A percentile compares a stretch with the other conserved stretches of the same genome.
These are phyloP conservation scores for Aethionema arabicum DNA, from an alignment of 345 rosid genomes.

Conservation along the genomic window DNA sequence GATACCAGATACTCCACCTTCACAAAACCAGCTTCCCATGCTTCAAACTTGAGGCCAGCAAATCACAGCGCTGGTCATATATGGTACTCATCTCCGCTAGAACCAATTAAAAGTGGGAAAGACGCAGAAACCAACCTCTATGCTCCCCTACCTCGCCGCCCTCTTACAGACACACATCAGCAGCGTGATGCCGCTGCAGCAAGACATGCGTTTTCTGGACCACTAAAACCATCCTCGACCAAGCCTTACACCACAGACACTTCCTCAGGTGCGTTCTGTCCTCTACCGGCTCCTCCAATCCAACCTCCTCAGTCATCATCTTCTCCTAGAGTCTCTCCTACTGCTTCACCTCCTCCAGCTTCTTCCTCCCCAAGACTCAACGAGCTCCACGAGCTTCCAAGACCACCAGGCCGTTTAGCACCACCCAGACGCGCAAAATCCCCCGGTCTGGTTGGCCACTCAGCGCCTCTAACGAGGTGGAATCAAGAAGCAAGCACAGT, in stretches of 20 bases:
- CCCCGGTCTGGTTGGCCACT: constrained; percentile 57
- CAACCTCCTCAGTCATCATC: constrained; percentile 43
- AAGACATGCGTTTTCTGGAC: constrained; percentile 75
- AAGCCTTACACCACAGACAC: constrained; percentile 49
- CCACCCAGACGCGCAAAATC: constrained; percentile 55
- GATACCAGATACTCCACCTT: constrained; percentile 49
- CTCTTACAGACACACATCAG: constrained; percentile 44
- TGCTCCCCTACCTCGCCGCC: constrained; percentile 60
- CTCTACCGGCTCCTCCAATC: constrained; percentile 38
- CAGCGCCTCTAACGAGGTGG: constrained; percentile 75
- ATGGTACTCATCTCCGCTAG: constrained; percentile 90
- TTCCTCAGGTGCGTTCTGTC: constrained; percentile 48
- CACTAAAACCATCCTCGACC: constrained; percentile 55
- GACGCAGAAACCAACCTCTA: constrained; percentile 38
- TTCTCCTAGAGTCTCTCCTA: constrained; percentile 75
- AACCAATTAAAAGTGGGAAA: constrained; percentile 62
- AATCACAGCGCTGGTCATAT: constrained; percentile 44
- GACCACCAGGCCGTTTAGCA: constrained; percentile 62
- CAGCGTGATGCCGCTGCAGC: constrained; percentile 42
- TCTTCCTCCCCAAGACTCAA: constrained; percentile 72
- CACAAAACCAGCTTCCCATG: constrained; percentile 43
- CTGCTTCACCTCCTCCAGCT: constrained; percentile 83
- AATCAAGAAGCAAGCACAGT: constrained; percentile 53
- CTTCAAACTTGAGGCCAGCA: constrained; percentile 43
- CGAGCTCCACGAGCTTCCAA: constrained; percentile 94